phyloP scores from a whole-genome alignment of 2,329 filamentous ascomycete species.

The Mariannaea elegans region DNA sequence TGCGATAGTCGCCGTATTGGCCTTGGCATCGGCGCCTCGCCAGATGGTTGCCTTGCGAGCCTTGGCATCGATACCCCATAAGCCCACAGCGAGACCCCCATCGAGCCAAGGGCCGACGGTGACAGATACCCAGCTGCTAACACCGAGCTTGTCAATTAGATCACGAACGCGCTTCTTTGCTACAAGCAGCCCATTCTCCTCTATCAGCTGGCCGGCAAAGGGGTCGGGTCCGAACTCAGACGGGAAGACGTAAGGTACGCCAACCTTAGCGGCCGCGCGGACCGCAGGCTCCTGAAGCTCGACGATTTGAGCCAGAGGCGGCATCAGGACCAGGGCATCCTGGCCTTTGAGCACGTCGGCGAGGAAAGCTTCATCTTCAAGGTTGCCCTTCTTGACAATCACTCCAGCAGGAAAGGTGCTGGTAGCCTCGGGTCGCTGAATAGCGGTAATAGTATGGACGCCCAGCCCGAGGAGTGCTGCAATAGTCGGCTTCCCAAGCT shows the following conservation, averaged over 20 bases:
- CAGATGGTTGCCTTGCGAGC: constrained; percentile 19
- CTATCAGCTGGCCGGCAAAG: constrained; percentile 5
- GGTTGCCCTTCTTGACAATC: constrained; percentile 8
- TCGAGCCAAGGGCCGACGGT: constrained; percentile 21
- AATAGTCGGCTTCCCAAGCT: constrained; percentile 9
- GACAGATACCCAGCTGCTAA: constrained; percentile 25
- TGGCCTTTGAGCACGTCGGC: constrained; percentile 6
- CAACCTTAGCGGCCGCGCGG: constrained; percentile 18
- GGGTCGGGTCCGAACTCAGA: constrained; percentile 26
- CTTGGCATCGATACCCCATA: constrained; percentile 20
- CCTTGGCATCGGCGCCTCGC: not conserved
- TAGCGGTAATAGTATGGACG: constrained; percentile 19
- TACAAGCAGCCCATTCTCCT: constrained; percentile 19
- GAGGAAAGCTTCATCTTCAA: constrained; percentile 20
- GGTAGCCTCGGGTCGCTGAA: constrained; percentile 15
- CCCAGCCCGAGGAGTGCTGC: constrained; percentile 8
- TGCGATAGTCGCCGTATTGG: not conserved
- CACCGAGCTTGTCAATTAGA: constrained; percentile 19
- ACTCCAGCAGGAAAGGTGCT: constrained; percentile 10
- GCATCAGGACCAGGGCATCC: constrained; percentile 20
- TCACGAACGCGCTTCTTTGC: constrained; percentile 20
- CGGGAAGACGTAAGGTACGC: constrained; percentile 14
- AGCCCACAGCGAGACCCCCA: constrained; percentile 10
- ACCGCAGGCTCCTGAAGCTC: constrained; percentile 23
- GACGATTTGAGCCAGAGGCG: constrained; percentile 20